Base-by-base conservation (phyloP, 257 asterid species). In the Salvia rosmarinus region DNA sequence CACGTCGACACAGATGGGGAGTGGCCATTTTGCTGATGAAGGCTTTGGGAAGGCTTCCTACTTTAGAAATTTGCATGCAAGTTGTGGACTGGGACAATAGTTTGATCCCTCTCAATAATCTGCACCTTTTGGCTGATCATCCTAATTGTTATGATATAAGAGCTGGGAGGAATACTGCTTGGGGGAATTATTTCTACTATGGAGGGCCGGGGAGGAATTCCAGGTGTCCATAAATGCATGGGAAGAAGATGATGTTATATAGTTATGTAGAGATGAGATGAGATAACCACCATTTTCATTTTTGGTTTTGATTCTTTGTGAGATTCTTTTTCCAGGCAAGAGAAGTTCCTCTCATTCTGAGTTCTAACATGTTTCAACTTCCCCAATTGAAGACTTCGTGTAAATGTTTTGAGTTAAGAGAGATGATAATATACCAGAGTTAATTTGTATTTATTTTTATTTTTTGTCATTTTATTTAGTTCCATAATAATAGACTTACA, bases 41-140 rank as follows among this genome's bases (percentile, higher is more conserved):
- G 96, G 98, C 0, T 92, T 92, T 65, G 84, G 92, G 2, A 92
- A 85, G 62, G 92, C 98, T 10, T 90, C 98, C 0, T 92, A 92
- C 66, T 92, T 92, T 67, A 80, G 98, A 64, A 92, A 92, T 44
- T 78, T 90, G 66, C n/a, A n/a, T n/a, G n/a, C 95, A 92, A 74
- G 96, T 88, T 14, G 96, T 92, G 68, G 98, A 92, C 32, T 90
- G 98, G 98, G 98, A 92, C 42, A 92, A 92, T 70, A 92, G 83
- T 46, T 81, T 92, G 81, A 77, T 90, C 64, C 98, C 96, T 52
- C 60, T 85, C 3, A 72, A 81, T 21, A 92, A 90, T 75, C 84
- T 92, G 60, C 96, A 92, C 78, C 85, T 92, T 6, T 75, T 92
- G 43, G 98, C 98, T 71, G 98, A 92, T 71, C 98, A 92, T 65